Percentiles rank a stretch among this genome's conserved stretches.
phyloP scores from a whole-genome alignment of 2,329 filamentous ascomycete genomes.

The Xylariomycetidae sp. region DNA sequence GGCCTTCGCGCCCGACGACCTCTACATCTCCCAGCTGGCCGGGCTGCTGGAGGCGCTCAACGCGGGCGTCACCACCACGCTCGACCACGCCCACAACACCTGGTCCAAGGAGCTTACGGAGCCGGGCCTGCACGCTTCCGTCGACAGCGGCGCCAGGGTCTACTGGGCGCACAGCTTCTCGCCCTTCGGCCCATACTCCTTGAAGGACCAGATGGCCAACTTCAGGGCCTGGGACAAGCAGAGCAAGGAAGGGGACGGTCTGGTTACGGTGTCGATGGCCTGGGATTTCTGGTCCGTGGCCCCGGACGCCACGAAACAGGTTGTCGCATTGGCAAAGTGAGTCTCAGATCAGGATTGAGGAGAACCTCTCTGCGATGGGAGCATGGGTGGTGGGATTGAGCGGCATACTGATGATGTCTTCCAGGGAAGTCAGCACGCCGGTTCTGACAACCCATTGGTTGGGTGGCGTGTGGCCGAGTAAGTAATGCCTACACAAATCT shows the following conservation, averaged over 20 bases:
- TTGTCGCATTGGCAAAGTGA: slow-evolving; percentile 31
- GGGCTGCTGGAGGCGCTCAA: slow-evolving; percentile 48
- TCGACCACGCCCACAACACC: slow-evolving; percentile 50
- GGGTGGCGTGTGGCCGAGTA: slow-evolving; percentile 34
- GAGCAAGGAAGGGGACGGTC: slow-evolving; percentile 19
- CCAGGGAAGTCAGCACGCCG: slow-evolving; percentile 33
- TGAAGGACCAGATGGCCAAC: slow-evolving; percentile 33
- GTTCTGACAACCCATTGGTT: slow-evolving; percentile 43
- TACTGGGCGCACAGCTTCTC: slow-evolving; percentile 43
- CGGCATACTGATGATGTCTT: slow-evolving; percentile 4
- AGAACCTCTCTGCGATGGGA: too few species aligned
- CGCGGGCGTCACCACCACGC: slow-evolving; percentile 46
- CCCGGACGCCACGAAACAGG: slow-evolving; percentile 21
- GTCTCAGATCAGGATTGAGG: too few species aligned
- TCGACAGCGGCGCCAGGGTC: slow-evolving; percentile 44
- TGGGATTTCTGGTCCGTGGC: slow-evolving; percentile 34
- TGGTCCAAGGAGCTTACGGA: slow-evolving; percentile 37
- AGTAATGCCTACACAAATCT: too few species aligned
- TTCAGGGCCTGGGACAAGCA: slow-evolving; percentile 32
- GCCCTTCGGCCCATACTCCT: slow-evolving; percentile 27
- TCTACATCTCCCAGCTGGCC: slow-evolving; percentile 41
- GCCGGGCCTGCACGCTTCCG: slow-evolving; percentile 40
- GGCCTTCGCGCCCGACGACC: slow-evolving; percentile 36
- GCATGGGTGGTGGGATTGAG: too few species aligned
- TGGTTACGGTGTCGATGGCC: slow-evolving; percentile 35